phyloP scores from a whole-genome alignment of 1,139 yeast genomes.

The Starmera stellimalicola region DNA sequence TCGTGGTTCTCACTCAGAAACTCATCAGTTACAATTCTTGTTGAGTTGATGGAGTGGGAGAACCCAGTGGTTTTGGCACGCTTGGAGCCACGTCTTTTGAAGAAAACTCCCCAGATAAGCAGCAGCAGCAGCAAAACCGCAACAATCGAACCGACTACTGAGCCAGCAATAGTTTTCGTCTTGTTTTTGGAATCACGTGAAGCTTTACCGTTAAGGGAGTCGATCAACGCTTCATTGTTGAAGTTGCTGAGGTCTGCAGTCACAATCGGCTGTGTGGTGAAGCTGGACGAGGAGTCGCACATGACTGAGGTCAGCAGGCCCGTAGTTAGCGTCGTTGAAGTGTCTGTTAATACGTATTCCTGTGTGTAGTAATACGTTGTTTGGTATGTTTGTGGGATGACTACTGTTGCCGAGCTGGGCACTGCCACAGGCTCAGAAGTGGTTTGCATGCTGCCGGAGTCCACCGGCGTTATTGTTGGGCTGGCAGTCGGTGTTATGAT shows the following conservation, averaged over 20 bases:
- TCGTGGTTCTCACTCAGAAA: slow-evolving; percentile 1
- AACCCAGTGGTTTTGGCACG: slow-evolving; percentile 12
- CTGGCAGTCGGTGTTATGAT: background rate
- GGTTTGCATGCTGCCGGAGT: no score
- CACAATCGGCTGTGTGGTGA: slow-evolving; percentile 20
- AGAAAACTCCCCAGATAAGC: slow-evolving; percentile 13
- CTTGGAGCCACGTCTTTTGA: slow-evolving; percentile 5
- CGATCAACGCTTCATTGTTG: slow-evolving; percentile 1
- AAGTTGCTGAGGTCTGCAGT: slow-evolving; percentile 24
- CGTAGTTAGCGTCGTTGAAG: slow-evolving; percentile 29
- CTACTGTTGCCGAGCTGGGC: background rate
- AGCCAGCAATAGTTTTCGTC: slow-evolving; percentile 32
- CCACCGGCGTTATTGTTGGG: slow-evolving; percentile 3
- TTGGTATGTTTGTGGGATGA: background rate
- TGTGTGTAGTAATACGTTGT: slow-evolving; percentile 25
- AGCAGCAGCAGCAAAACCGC: slow-evolving; percentile 24
- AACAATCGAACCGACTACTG: slow-evolving; percentile 33
- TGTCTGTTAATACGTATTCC: slow-evolving; percentile 30
- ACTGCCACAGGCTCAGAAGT: background rate
- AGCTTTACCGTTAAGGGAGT: background rate
- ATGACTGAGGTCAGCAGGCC: slow-evolving; percentile 24
- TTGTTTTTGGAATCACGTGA: slow-evolving; percentile 6
- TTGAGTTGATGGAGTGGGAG: slow-evolving; percentile 15
- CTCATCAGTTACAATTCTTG: slow-evolving; percentile 12
- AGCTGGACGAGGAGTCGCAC: slow-evolving; percentile 16